A percentile compares a stretch with the other conserved stretches of the same genome.
phyloP scores from a whole-genome alignment of 169 alveolate species.

The Fabrea salina region DNA sequence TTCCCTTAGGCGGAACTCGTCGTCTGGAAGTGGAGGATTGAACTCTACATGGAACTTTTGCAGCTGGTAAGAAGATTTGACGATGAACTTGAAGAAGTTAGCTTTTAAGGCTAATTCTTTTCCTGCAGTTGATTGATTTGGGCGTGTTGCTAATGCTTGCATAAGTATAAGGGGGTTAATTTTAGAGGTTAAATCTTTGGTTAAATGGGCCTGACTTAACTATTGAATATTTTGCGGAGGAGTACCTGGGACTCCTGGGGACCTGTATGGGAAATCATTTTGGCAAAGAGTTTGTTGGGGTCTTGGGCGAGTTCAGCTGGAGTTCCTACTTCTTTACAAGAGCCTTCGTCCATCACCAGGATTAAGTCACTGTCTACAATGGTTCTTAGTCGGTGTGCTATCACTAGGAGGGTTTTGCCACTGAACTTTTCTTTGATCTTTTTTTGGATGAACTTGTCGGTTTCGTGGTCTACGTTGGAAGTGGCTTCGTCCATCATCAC shows the following conservation, averaged over 20 bases:
- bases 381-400: slow-evolving; percentile 85
- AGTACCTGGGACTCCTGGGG: background rate
- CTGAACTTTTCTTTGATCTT: slow-evolving; percentile 54
- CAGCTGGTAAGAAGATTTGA: too few species aligned
- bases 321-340: slow-evolving; percentile 43
- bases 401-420: slow-evolving; percentile 66
- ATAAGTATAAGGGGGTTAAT: too few species aligned
- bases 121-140: too few species aligned
- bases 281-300: background rate
- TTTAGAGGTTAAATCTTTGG: too few species aligned
- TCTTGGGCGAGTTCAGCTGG: slow-evolving; percentile 7
- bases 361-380: slow-evolving; percentile 74
- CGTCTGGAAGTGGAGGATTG: slow-evolving; percentile 11
- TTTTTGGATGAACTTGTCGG: slow-evolving; percentile 67
- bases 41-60: slow-evolving; percentile 7
- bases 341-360: slow-evolving; percentile 71
- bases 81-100: too few species aligned
- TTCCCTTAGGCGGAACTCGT: background rate
- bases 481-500: slow-evolving; percentile 85
- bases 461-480: slow-evolving; percentile 74
- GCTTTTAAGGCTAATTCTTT: too few species aligned
- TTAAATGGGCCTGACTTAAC: too few species aligned
- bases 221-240: background rate
- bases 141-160: too few species aligned
- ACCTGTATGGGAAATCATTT: background rate